These are phyloP conservation scores for Gossypium laxum DNA, from an alignment of 441 rosid species.

Conservation along the genomic window DNA sequence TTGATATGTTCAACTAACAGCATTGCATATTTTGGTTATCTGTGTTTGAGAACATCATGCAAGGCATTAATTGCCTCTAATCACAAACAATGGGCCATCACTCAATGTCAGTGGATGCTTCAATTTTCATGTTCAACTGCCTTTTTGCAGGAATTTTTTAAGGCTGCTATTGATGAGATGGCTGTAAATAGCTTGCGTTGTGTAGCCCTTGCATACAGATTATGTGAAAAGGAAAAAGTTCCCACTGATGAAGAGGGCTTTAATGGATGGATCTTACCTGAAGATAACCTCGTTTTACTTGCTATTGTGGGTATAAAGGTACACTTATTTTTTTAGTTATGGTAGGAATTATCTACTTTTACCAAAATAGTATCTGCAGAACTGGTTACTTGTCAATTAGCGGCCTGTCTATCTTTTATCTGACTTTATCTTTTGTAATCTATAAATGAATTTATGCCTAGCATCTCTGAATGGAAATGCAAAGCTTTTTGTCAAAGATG, in stretches of 20 bases:
- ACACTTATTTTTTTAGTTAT: constrained; percentile 2
- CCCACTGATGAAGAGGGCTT: constrained; percentile 61
- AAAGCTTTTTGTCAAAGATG: background rate
- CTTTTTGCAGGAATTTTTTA: constrained; percentile 54
- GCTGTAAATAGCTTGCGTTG: constrained; percentile 86
- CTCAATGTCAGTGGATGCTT: background rate
- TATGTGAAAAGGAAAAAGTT: constrained; percentile 49
- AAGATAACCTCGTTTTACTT: constrained; percentile 53
- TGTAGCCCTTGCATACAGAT: constrained; percentile 76
- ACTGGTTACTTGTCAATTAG: background rate
- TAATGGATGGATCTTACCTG: constrained; percentile 65
- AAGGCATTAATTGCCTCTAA: background rate
- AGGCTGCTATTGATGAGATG: constrained; percentile 71
- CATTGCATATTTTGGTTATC: constrained; percentile 1
- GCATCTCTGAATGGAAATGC: background rate
- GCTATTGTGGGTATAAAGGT: constrained; percentile 63
- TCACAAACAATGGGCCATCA: background rate
- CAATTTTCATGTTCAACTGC: background rate
- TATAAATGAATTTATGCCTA: background rate
- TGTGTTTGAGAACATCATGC: background rate
- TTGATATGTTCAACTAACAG: background rate
- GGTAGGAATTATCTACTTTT: background rate
- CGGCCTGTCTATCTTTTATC: background rate
- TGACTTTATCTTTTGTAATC: background rate
- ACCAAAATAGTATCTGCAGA: background rate